Conservation (phyloP, 306 rosid genomes). For the Prinsepia uniflora region DNA sequence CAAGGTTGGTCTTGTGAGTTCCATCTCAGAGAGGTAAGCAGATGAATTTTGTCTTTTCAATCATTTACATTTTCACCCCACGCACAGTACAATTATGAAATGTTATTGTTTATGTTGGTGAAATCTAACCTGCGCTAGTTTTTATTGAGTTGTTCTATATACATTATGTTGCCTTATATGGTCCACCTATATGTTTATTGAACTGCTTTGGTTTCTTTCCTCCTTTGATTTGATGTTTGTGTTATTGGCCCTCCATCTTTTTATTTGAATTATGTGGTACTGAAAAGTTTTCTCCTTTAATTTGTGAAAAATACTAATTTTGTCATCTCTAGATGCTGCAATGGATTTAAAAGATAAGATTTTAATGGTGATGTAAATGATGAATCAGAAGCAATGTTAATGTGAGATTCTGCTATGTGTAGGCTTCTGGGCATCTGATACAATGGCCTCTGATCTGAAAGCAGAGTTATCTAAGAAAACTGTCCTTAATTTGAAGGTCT, state of each 20-base stretch:
- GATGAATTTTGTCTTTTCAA: not conserved
- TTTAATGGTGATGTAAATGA: conserved; percentile 13
- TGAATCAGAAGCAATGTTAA: conserved; percentile 16
- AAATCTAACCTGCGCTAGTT: not conserved
- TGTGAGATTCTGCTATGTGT: conserved; percentile 25
- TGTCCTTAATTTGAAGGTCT: conserved; percentile 60
- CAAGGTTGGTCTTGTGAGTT: conserved; percentile 27
- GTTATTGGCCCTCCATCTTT: not conserved
- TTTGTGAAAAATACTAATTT: conserved; percentile 1
- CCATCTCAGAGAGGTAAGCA: conserved; percentile 27
- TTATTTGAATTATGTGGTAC: not conserved
- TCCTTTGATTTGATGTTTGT: conserved; percentile 14
- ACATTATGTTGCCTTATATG: conserved; percentile 1
- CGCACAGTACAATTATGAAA: not conserved
- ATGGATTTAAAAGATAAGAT: conserved; percentile 18
- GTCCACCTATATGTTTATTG: conserved; percentile 4
- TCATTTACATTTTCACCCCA: not conserved
- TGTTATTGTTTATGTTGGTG: conserved; percentile 13
- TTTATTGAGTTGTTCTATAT: conserved; percentile 19
- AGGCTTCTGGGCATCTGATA: conserved; percentile 35
- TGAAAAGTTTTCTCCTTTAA: conserved; percentile 9
- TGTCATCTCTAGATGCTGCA: not conserved
- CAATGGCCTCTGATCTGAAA: conserved; percentile 63
- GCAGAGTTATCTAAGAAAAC: conserved; percentile 68
- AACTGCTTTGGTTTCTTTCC: conserved; percentile 13